These are phyloP conservation scores for Cucumis melo DNA, from an alignment of 306 rosid species.

Conservation along the genomic window DNA sequence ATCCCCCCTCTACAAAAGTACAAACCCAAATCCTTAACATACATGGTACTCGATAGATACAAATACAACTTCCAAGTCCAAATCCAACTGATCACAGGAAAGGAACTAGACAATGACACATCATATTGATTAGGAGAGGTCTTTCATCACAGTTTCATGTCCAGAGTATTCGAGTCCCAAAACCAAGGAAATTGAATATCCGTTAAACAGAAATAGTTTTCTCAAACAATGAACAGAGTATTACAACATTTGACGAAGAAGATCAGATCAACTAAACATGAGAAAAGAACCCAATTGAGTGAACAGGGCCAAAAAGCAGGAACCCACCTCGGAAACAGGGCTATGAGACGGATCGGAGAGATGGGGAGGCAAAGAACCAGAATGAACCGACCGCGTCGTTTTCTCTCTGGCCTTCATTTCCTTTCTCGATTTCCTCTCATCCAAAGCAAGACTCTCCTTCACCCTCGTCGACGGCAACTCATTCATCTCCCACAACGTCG, in stretches of 20 bases:
- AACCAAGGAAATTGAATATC: not conserved
- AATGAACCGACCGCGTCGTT: slow-evolving; percentile 50
- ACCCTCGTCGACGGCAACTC: slow-evolving; percentile 80
- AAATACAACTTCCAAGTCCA: not conserved
- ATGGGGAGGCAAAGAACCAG: slow-evolving; percentile 91
- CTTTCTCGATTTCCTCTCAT: slow-evolving; percentile 38
- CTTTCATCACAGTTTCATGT: not conserved
- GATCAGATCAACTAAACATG: slow-evolving; percentile 5
- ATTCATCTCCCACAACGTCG: slow-evolving; percentile 98
- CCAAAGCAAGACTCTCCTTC: slow-evolving; percentile 23
- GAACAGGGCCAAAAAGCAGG: not conserved
- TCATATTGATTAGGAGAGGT: not conserved
- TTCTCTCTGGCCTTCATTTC: slow-evolving; percentile 55
- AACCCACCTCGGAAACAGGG: slow-evolving; percentile 73
- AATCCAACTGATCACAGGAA: not conserved
- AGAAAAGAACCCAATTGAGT: not conserved
- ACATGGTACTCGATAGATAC: not conserved
- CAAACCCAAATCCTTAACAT: not conserved
- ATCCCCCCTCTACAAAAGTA: slow-evolving; percentile 60
- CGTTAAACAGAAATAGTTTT: too few relatives aligned
- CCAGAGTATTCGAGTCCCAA: not conserved
- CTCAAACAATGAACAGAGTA: not conserved
- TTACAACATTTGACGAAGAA: not conserved
- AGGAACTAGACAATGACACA: not conserved
- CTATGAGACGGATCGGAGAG: slow-evolving; percentile 97